A percentile compares a stretch with the other conserved stretches of the same genome.
Evolutionary conservation across 768 basidiomycete species (phyloP).

Genomic region (Mycena amicta): DNA sequence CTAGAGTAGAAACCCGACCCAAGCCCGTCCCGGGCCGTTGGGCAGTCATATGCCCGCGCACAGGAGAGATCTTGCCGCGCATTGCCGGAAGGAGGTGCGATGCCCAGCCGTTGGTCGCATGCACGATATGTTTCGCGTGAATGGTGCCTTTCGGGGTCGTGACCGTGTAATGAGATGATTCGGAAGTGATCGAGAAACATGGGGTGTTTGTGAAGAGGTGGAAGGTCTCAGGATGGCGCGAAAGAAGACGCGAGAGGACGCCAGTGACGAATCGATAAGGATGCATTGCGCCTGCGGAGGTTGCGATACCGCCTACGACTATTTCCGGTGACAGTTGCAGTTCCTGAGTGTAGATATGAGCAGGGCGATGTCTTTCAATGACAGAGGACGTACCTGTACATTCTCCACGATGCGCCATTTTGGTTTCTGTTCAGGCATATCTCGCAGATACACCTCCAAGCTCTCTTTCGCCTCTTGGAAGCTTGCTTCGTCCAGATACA

Average conservation of each 20-base stretch:
- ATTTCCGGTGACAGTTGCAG: constrained; percentile 48
- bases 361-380: too few relatives aligned
- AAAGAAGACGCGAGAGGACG: constrained; percentile 54
- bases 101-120: constrained; percentile 83
- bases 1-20: constrained; percentile 18
- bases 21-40: constrained; percentile 52
- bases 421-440: constrained; percentile 53
- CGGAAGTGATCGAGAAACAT: constrained; percentile 49
- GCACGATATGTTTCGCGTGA: constrained; percentile 64
- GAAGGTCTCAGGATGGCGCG: constrained; percentile 46
- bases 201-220: constrained; percentile 62
- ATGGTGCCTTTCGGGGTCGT: constrained; percentile 62
- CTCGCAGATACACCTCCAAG: constrained; percentile 46
- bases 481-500: constrained; percentile 33
- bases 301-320: constrained; percentile 51
- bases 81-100: constrained; percentile 68
- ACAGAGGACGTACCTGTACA: background rate
- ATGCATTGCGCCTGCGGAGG: constrained; percentile 62
- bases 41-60: constrained; percentile 64
- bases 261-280: constrained; percentile 72
- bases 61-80: constrained; percentile 62
- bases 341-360: too few relatives aligned
- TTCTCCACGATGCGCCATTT: constrained; percentile 35
- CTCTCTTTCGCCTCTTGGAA: constrained; percentile 47
- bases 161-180: constrained; percentile 47